These are phyloP conservation scores for Suillus variegatus DNA, from an alignment of 768 basidiomycete genomes.

Conservation along the genomic window DNA sequence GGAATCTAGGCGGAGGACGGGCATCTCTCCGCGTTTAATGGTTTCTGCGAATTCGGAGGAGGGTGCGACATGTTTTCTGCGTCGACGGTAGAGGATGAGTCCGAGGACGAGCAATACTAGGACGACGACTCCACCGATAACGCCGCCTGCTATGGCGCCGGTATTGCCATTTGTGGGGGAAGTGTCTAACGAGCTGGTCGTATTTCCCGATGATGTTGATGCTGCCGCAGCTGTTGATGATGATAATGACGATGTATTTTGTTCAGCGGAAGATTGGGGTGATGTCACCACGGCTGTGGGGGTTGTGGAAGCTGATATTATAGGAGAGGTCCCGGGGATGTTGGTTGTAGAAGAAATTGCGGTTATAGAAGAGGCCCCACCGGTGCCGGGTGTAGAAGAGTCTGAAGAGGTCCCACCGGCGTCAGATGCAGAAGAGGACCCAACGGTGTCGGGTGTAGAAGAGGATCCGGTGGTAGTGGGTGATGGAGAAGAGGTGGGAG, in stretches of 20 bases:
- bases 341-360: no score
- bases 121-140: conserved; percentile 49
- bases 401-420: no score
- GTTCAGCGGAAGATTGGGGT: neutral
- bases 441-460: no score
- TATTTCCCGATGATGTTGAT: conserved; percentile 7
- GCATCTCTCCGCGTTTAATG: conserved; percentile 21
- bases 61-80: conserved; percentile 48
- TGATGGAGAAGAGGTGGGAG: no score
- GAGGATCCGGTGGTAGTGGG: no score
- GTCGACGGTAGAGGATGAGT: conserved; percentile 41
- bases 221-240: neutral
- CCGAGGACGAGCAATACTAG: conserved; percentile 36
- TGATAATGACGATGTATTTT: neutral
- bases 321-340: neutral
- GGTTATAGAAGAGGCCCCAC: no score
- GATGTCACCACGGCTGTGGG: no score
- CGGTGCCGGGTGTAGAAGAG: no score
- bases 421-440: no score
- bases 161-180: conserved; percentile 22
- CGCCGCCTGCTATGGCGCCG: conserved; percentile 55
- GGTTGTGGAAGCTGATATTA: no score
- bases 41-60: conserved; percentile 57
- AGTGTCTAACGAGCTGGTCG: conserved; percentile 4
- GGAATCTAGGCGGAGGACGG: conserved; percentile 30